phyloP scores from a whole-genome alignment of 768 basidiomycete species.

The Termitomyces sp. region DNA sequence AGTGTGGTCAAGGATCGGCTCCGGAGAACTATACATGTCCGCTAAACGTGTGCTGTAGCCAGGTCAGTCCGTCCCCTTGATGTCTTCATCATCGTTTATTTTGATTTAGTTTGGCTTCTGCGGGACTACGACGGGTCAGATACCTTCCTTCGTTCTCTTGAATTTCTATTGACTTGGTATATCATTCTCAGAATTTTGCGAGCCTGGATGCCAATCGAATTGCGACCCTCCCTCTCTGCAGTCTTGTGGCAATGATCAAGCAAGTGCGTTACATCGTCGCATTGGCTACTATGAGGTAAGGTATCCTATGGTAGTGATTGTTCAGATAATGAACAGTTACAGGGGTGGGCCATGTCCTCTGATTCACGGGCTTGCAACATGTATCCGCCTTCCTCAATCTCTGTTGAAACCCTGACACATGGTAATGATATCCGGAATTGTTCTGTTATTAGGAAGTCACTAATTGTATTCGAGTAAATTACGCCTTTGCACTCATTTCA shows the following conservation, averaged over 20 bases:
- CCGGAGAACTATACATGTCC: conserved; percentile 1
- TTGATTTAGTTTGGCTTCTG: not conserved
- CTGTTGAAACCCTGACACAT: conserved; percentile 2
- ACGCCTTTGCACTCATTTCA: conserved; percentile 1
- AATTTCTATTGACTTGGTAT: not conserved
- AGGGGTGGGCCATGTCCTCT: not conserved
- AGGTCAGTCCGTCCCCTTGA: not conserved
- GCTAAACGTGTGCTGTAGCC: not conserved
- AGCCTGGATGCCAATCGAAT: not conserved
- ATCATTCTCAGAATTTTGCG: not conserved
- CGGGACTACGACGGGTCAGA: not conserved
- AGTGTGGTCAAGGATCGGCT: not conserved
- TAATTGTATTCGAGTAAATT: conserved; percentile 1
- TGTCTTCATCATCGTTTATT: not conserved
- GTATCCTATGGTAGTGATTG: not conserved
- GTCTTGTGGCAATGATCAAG: not conserved
- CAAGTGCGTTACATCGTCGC: not conserved
- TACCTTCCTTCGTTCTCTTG: not conserved
- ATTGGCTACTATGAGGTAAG: conserved; percentile 3
- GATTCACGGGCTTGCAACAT: not conserved
- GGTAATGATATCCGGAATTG: not conserved
- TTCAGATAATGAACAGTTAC: not conserved
- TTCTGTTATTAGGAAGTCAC: not conserved
- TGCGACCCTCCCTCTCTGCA: not conserved
- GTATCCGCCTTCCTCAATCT: not conserved